phyloP scores from a whole-genome alignment of 371 early-diverging fungal species.

The Rhizopus microsporus region DNA sequence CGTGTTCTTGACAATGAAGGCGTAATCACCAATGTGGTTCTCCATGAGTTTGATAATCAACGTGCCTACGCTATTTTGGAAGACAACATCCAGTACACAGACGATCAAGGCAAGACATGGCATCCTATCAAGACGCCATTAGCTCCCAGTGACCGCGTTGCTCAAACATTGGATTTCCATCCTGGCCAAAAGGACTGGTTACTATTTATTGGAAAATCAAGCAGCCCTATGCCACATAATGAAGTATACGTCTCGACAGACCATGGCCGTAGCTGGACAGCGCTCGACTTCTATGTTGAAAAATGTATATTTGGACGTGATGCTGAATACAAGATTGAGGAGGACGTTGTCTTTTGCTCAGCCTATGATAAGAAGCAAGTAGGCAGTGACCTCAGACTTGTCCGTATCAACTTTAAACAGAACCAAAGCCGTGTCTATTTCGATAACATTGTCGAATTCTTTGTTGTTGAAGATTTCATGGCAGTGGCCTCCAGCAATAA shows the following conservation, averaged over 20 bases:
- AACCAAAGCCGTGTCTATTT: conserved; percentile 37
- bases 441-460: conserved; percentile 60
- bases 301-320: conserved; percentile 88
- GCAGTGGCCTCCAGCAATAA: conserved; percentile 64
- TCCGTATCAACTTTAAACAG: conserved; percentile 52
- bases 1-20: conserved; percentile 43
- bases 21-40: conserved; percentile 28
- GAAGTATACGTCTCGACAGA: conserved; percentile 69
- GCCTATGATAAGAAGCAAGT: conserved; percentile 63
- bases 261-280: conserved; percentile 74
- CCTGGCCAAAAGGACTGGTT: conserved; percentile 81
- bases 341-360: conserved; percentile 74
- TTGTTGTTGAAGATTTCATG: conserved; percentile 70
- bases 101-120: conserved; percentile 73
- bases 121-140: conserved; percentile 57
- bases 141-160: conserved; percentile 58
- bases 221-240: conserved; percentile 55
- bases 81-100: conserved; percentile 61
- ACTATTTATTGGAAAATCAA: conserved; percentile 68
- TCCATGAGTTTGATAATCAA: conserved; percentile 59
- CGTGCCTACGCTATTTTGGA: conserved; percentile 67
- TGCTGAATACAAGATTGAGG: conserved; percentile 59
- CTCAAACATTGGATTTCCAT: conserved; percentile 78
- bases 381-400: conserved; percentile 50
- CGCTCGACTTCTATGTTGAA: conserved; percentile 78